phyloP scores from a whole-genome alignment of 2,329 filamentous ascomycete species.

The Colletotrichum somersetense region DNA sequence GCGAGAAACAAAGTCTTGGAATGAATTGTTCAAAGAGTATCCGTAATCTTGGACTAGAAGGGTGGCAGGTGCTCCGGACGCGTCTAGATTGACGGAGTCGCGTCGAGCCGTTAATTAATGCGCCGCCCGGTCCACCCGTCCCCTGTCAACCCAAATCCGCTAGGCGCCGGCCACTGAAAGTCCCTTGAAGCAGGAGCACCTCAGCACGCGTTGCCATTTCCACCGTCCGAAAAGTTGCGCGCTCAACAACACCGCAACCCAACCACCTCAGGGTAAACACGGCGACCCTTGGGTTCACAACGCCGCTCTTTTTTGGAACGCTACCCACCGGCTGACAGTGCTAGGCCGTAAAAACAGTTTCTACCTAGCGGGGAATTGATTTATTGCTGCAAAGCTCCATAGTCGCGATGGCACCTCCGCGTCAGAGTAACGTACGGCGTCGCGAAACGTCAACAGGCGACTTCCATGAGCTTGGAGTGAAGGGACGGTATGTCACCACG shows the following conservation, averaged over 20 bases:
- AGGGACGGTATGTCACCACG: conserved; percentile 60
- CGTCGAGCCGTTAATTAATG: conserved; percentile 30
- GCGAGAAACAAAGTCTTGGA: neutral
- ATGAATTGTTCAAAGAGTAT: neutral
- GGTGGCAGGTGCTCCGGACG: conserved; percentile 43
- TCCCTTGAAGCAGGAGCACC: conserved; percentile 9
- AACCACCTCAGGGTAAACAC: conserved; percentile 28
- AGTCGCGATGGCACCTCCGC: conserved; percentile 38
- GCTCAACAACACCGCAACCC: conserved; percentile 16
- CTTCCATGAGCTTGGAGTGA: conserved; percentile 63
- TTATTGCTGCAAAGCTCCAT: conserved; percentile 5
- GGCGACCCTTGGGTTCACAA: conserved; percentile 1
- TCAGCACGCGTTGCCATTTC: conserved; percentile 19
- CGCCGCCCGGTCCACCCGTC: conserved; percentile 15
- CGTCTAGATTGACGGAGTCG: conserved; percentile 43
- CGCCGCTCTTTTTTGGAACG: conserved; percentile 4
- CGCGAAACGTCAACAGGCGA: conserved; percentile 52
- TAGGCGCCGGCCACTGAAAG: conserved; percentile 28
- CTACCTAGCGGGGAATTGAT: neutral
- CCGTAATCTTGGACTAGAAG: neutral
- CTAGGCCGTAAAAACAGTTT: neutral
- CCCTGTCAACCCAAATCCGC: conserved; percentile 8
- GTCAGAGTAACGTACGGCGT: conserved; percentile 32
- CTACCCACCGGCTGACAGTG: neutral
- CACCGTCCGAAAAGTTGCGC: conserved; percentile 34